Evolutionary conservation across 2,329 filamentous ascomycete genomes (phyloP).

Genomic region (Hypoxylon rubiginosum): DNA sequence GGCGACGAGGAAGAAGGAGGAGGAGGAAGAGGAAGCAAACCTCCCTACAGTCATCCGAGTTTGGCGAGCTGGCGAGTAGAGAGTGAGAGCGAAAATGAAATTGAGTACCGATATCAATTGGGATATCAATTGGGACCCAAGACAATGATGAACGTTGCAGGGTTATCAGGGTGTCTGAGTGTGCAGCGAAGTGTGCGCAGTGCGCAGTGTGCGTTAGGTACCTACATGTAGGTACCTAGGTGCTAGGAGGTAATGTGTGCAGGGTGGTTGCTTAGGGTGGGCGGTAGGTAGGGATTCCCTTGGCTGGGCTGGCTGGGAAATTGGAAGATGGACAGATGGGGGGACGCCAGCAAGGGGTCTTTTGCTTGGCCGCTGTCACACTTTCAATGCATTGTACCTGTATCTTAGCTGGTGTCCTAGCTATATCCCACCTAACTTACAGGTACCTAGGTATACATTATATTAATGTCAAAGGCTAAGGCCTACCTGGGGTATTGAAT

Average conservation of each 20-base stretch:
- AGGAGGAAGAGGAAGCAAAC: conserved; percentile 32
- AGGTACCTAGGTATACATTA: neutral
- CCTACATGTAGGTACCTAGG: too few species aligned
- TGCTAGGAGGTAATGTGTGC: neutral
- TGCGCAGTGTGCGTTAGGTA: neutral
- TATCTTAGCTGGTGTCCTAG: neutral
- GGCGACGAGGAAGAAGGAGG: conserved; percentile 31
- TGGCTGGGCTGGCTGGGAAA: conserved; percentile 45
- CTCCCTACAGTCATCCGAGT: neutral
- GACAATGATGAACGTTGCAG: neutral
- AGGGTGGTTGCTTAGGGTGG: conserved; percentile 1
- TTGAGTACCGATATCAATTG: conserved; percentile 29
- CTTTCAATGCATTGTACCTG: neutral
- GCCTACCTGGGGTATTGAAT: too few species aligned
- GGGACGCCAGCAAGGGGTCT: conserved; percentile 40
- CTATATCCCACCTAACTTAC: neutral
- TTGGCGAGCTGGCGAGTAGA: neutral
- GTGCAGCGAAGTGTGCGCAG: too few species aligned
- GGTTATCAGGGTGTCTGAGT: conserved; percentile 12
- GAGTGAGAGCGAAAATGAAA: conserved; percentile 31
- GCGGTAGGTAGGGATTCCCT: conserved; percentile 35
- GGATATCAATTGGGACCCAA: too few species aligned
- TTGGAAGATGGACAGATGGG: conserved; percentile 44
- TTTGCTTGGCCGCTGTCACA: conserved; percentile 16
- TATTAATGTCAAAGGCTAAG: too few species aligned